Percentiles rank a stretch among this genome's conserved stretches.
Conservation (phyloP, 768 basidiomycete genomes). For the Dendrothele bispora region DNA sequence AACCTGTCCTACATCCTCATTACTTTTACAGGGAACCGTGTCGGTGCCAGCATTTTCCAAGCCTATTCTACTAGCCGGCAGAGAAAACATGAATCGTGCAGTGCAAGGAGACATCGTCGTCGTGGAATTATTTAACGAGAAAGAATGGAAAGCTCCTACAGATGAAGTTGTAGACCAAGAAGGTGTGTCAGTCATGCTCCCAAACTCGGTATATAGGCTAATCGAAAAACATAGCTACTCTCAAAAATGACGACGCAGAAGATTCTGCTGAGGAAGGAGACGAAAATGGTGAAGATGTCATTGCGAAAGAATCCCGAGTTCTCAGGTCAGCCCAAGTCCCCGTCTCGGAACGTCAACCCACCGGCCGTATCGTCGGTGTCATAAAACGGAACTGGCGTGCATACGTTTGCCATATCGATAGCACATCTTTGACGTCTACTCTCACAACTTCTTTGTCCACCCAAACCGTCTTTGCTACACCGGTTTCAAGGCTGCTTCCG, state of each 20-base stretch:
- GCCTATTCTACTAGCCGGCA: slow-evolving; percentile 80
- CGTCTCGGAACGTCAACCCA: slow-evolving; percentile 75
- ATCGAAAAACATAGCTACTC: slow-evolving; percentile 51
- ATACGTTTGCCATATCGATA: slow-evolving; percentile 96
- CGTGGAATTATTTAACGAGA: slow-evolving; percentile 82
- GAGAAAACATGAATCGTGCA: slow-evolving; percentile 94
- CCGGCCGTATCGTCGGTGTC: slow-evolving; percentile 87
- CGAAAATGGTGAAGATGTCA: slow-evolving; percentile 38
- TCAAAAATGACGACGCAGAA: slow-evolving; percentile 87
- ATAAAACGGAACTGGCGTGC: slow-evolving; percentile 96
- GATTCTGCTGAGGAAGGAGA: slow-evolving; percentile 62
- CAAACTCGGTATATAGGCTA: background rate
- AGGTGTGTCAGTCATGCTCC: slow-evolving; percentile 40
- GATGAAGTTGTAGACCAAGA: slow-evolving; percentile 96
- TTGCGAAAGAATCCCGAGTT: slow-evolving; percentile 38
- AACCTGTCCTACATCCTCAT: background rate
- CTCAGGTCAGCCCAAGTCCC: slow-evolving; percentile 28
- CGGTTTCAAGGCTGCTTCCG: slow-evolving; percentile 87
- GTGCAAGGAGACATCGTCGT: slow-evolving; percentile 93
- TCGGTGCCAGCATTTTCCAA: slow-evolving; percentile 70
- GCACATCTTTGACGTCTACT: slow-evolving; percentile 79
- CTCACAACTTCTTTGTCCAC: slow-evolving; percentile 77
- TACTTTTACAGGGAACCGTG: slow-evolving; percentile 66
- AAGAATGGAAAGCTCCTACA: slow-evolving; percentile 89
- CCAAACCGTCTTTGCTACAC: slow-evolving; percentile 93